Conservation (phyloP, 768 basidiomycete species). For the Agaricus subrufescens region DNA sequence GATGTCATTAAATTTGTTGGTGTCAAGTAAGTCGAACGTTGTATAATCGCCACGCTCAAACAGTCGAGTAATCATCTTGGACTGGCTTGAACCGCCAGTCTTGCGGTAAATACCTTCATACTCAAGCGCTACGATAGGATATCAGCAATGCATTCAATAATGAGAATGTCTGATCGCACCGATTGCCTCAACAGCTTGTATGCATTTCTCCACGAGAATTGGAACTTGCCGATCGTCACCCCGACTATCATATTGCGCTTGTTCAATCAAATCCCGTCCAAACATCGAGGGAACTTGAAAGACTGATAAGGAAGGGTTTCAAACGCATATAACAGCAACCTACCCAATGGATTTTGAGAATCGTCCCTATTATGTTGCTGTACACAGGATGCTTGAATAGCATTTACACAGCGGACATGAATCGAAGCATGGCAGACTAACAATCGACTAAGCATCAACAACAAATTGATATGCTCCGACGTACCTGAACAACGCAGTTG, state of each 20-base stretch:
- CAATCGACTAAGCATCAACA: neutral
- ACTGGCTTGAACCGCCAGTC: conserved; percentile 88
- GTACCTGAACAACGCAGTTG: conserved; percentile 85
- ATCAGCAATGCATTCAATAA: neutral
- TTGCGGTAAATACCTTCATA: conserved; percentile 99
- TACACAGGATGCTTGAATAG: conserved; percentile 62
- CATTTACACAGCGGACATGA: conserved; percentile 80
- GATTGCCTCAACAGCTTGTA: conserved; percentile 83
- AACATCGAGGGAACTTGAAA: conserved; percentile 82
- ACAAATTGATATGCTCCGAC: conserved; percentile 23
- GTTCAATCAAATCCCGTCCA: conserved; percentile 82
- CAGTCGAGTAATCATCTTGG: conserved; percentile 88
- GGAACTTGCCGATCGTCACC: conserved; percentile 67
- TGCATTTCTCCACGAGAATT: conserved; percentile 92
- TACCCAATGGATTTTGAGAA: conserved; percentile 32
- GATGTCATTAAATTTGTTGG: conserved; percentile 93
- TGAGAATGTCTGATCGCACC: conserved; percentile 43
- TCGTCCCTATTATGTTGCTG: conserved; percentile 48
- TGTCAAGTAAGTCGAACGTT: conserved; percentile 83
- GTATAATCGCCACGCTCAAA: conserved; percentile 92
- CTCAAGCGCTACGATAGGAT: conserved; percentile 65
- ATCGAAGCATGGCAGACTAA: conserved; percentile 81
- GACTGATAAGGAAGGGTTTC: conserved; percentile 12
- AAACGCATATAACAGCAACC: conserved; percentile 17
- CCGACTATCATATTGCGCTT: conserved; percentile 64